Evolutionary conservation across 2,329 filamentous ascomycete genomes (phyloP), one percentile per base, ranked within the genome.

Genomic region (Colletotrichum tropicale): DNA sequence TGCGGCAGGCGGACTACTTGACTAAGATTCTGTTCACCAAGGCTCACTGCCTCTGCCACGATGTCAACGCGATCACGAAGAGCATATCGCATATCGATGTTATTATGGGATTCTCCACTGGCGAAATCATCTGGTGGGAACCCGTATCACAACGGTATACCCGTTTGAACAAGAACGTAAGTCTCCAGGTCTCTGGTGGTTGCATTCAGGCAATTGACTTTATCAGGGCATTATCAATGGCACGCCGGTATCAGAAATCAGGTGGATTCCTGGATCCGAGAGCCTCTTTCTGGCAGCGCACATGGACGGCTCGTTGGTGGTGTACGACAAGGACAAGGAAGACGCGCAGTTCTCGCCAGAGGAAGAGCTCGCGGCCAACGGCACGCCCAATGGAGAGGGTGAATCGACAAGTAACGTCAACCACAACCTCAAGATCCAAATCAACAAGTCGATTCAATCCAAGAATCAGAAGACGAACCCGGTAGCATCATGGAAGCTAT

Each of bases 71-170:
- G 58, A 82, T 94, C 70, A 98, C 96, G 13, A 98, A 96, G 85
- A 93, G 92, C 66, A 83, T 90, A 5, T 92, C 90, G 7, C 96
- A 98, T 81, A 89, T 99, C 56, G 97, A 99, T 82, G 89, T 99
- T 24, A 93, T 98, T 73, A 94, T 99, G 92, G 97, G 97, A 1
- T 98, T 98, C 81, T 98, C 96, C 8, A 98, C 96, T 0, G 96
- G 96, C 52, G 97, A 99, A 84, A 96, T 99, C 64, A 96, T 99
- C 77, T 99, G 97, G 97, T 98, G 97, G 88, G 97, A 99, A 85
- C 96, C 97, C 13, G 95, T 98, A 81, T 96, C 96, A 52, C 96
- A 98, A 81, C 96, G 98, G 82, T 99, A 99, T 84, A 95, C 95
- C 5, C 93, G 97, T 24, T 89, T 99, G 81, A 99, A 99, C 83